A percentile compares a stretch with the other conserved stretches of the same genome.
Evolutionary conservation across 441 rosid species (phyloP).

Genomic region (Omphalea diandra): DNA sequence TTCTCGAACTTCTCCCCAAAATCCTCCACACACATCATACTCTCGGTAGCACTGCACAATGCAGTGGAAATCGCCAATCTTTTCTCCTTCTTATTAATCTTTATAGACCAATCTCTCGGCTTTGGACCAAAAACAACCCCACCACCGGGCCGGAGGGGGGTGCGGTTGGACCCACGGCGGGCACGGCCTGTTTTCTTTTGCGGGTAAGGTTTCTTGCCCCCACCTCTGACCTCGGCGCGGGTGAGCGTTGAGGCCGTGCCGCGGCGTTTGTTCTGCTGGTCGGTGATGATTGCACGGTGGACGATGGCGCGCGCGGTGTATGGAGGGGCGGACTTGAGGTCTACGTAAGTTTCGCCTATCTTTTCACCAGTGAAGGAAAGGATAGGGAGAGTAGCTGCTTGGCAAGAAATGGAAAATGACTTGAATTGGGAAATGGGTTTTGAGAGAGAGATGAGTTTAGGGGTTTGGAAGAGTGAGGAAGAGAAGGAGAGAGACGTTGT

Average conservation of each 20-base stretch:
- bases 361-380: slow-evolving; percentile 80
- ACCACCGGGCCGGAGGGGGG: slow-evolving; percentile 86
- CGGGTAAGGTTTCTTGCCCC: slow-evolving; percentile 76
- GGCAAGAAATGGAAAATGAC: slow-evolving; percentile 46
- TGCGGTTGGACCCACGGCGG: slow-evolving; percentile 67
- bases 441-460: slow-evolving; percentile 24
- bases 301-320: slow-evolving; percentile 88
- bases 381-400: slow-evolving; percentile 62
- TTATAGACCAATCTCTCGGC: slow-evolving; percentile 87
- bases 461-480: slow-evolving; percentile 47
- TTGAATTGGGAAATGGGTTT: slow-evolving; percentile 22
- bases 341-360: slow-evolving; percentile 75
- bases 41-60: slow-evolving; percentile 61
- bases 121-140: slow-evolving; percentile 88
- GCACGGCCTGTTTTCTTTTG: slow-evolving; percentile 91
- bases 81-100: slow-evolving; percentile 88
- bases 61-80: slow-evolving; percentile 84
- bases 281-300: slow-evolving; percentile 84
- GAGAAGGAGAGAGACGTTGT: slow-evolving; percentile 67
- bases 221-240: slow-evolving; percentile 83
- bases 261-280: slow-evolving; percentile 80
- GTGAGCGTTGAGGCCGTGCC: slow-evolving; percentile 93
- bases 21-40: slow-evolving; percentile 76
- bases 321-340: slow-evolving; percentile 75
- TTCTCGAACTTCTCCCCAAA: slow-evolving; percentile 69